Evolutionary conservation across 1,284 basidiomycete genomes (phyloP).

Genomic region (Boletus austroedulis): DNA sequence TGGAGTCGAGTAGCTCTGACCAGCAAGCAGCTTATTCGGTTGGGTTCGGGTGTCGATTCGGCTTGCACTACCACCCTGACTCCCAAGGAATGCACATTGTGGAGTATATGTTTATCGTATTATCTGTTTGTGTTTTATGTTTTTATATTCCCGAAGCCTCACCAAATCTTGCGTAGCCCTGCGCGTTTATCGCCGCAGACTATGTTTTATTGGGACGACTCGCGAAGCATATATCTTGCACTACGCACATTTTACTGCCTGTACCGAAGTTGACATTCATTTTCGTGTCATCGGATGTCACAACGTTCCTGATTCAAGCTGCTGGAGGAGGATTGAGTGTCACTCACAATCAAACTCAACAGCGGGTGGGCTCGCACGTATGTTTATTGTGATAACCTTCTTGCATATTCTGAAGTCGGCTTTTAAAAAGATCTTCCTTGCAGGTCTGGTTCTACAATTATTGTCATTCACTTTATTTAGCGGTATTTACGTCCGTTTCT

Average conservation of each 20-base stretch:
- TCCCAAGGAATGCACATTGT: conserved; percentile 55
- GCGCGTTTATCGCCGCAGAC: conserved; percentile 74
- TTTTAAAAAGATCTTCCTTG: conserved; percentile 56
- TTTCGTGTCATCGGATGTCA: conserved; percentile 59
- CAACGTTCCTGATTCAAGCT: conserved; percentile 67
- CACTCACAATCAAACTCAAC: conserved; percentile 12
- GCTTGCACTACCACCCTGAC: conserved; percentile 21
- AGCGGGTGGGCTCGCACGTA: conserved; percentile 38
- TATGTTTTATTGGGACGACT: conserved; percentile 68
- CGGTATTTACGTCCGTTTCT: conserved; percentile 54
- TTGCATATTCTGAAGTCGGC: conserved; percentile 53
- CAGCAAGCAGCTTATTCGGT: conserved; percentile 47
- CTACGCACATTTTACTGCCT: conserved; percentile 53
- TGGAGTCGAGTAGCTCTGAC: neutral
- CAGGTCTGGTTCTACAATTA: conserved; percentile 61
- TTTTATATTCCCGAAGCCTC: neutral
- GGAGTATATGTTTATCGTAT: conserved; percentile 60
- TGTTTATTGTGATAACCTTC: conserved; percentile 41
- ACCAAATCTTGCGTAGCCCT: conserved; percentile 38
- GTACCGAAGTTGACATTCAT: conserved; percentile 51
- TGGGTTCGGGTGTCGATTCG: conserved; percentile 47
- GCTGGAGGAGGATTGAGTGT: conserved; percentile 15
- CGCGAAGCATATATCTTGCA: conserved; percentile 49
- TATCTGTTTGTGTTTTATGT: conserved; percentile 45
- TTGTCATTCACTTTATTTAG: conserved; percentile 63